Base-by-base conservation (phyloP, 1,284 basidiomycete species). In the Phaffia rhodozyma region DNA sequence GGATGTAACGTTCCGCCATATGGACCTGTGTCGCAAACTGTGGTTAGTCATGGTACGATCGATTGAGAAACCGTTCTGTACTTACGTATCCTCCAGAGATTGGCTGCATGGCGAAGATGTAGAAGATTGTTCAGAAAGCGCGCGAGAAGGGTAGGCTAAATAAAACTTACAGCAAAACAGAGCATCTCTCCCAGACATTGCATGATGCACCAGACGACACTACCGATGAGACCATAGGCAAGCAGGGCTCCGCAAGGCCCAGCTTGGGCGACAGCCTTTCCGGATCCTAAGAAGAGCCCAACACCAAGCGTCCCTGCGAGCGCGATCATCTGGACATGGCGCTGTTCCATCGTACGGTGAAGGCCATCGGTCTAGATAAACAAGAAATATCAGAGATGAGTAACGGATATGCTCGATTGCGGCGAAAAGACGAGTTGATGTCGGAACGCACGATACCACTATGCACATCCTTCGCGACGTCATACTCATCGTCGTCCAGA, bases 281-380 rank as follows among this genome's bases (percentile, higher is more conserved):
- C 89, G 18, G 86, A 84, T 67, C 87, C 87, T 52, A 91, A 79
- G 78, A 92, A 91, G 25, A 89, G 79, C 72, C 87, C 87, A 1
- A 86, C 89, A 52, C 72, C 72, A 53, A 74, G 67, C 1, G 72
- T 71, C 18, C 71, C 72, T 0, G 70, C 67, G 3, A 70, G 62
- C n/a, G 67, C 70, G 7, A 71, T 71, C 71, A 73, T 73, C 62
- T 73, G 72, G 47, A 73, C 69, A 60, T 73, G 72, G 7, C 72
- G 65, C 64, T 72, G 71, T 55, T 71, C 66, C 70, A 72, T 70
- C 18, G 65, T 61, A 38, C 68, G 60, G 16, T 32, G 23, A 57
- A 23, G 9, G 18, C 25, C 23, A 32, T 27, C 23, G 16, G 55
- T n/a, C 25, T 27, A 52, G 30, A 57, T 13, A 32, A 34, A 34